Conservation (phyloP, 2,329 filamentous ascomycete species). For the Pseudogymnoascus sp. region DNA sequence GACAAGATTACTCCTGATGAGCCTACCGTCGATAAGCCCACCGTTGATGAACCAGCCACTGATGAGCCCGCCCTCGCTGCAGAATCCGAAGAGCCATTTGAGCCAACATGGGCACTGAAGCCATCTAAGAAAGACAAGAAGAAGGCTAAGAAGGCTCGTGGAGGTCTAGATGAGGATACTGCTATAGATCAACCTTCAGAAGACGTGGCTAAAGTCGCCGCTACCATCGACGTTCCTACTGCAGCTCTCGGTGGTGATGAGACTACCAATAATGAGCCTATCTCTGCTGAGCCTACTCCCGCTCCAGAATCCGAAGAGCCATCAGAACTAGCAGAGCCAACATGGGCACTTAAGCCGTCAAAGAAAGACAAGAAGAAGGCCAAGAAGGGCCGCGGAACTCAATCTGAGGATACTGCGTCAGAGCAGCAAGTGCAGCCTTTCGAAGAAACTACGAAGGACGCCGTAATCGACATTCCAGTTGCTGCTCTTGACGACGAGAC, state of each 20-base stretch:
- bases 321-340: slow-evolving; percentile 19
- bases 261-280: not conserved
- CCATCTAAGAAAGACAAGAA: slow-evolving; percentile 36
- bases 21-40: not conserved
- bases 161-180: slow-evolving; percentile 11
- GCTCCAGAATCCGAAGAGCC: slow-evolving; percentile 17
- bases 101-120: slow-evolving; percentile 3
- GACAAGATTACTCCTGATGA: not conserved
- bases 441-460: not conserved
- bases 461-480: not conserved
- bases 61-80: not conserved
- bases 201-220: not conserved
- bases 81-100: not conserved
- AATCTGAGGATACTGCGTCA: not conserved
- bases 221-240: not conserved
- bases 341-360: not conserved
- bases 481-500: not conserved
- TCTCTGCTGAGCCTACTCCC: not conserved
- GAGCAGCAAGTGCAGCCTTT: not conserved
- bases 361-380: slow-evolving; percentile 13
- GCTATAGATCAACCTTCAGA: slow-evolving; percentile 5
- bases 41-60: not conserved
- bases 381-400: not conserved
- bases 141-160: slow-evolving; percentile 27
- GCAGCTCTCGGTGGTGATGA: not conserved